Conservation (phyloP, 352 stramenopile species). For the Phytophthora kernoviae region DNA sequence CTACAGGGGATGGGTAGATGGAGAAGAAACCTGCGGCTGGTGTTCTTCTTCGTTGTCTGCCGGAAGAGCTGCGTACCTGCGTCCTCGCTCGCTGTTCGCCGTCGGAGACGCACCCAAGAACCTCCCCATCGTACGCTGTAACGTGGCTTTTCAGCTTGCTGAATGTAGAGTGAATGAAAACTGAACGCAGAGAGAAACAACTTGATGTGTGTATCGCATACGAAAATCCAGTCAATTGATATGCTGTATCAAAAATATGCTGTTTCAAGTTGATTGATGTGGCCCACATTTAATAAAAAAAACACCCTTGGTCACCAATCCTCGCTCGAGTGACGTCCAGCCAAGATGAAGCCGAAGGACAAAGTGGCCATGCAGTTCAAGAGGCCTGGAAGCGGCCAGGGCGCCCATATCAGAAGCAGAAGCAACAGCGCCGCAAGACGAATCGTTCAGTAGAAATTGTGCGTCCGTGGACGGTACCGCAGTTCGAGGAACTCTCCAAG, state of each 20-base stretch:
- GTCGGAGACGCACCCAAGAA: constrained; percentile 53
- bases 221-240: constrained; percentile 3
- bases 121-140: constrained; percentile 57
- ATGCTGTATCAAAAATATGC: not conserved
- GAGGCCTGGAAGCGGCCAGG: constrained; percentile 5
- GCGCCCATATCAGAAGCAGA: constrained; percentile 8
- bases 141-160: not conserved
- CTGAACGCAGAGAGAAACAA: constrained; percentile 5
- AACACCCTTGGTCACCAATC: no score
- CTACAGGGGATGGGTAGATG: constrained; percentile 1
- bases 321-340: no score
- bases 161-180: constrained; percentile 13
- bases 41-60: constrained; percentile 40
- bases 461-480: constrained; percentile 50
- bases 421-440: constrained; percentile 25
- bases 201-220: not conserved
- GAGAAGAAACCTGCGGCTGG: constrained; percentile 2
- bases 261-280: not conserved
- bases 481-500: constrained; percentile 68
- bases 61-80: constrained; percentile 64
- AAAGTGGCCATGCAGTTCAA: constrained; percentile 34
- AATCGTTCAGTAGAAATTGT: constrained; percentile 17
- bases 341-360: constrained; percentile 23
- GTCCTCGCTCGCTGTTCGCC: constrained; percentile 40
- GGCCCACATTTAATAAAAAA: no score